A percentile compares a stretch with the other conserved stretches of the same genome.
phyloP scores from a whole-genome alignment of 2,329 filamentous ascomycete genomes.

The Passalora sequoiae region DNA sequence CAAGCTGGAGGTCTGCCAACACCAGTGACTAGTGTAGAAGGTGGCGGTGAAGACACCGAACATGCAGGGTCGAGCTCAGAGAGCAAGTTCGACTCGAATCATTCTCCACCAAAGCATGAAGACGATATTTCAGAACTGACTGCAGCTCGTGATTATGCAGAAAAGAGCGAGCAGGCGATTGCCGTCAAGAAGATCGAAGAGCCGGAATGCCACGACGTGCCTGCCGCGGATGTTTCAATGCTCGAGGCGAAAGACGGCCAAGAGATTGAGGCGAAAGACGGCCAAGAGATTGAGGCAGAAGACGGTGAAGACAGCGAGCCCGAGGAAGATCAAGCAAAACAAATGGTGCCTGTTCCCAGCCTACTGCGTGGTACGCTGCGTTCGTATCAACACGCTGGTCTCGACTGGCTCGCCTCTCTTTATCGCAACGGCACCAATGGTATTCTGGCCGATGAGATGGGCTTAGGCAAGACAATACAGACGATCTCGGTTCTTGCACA shows the following conservation, averaged over 20 bases:
- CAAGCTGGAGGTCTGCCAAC: conserved; percentile 31
- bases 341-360: conserved; percentile 53
- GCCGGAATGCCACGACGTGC: neutral
- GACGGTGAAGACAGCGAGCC: conserved; percentile 26
- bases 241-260: conserved; percentile 28
- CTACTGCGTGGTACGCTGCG: conserved; percentile 79
- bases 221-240: conserved; percentile 24
- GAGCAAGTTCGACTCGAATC: conserved; percentile 15
- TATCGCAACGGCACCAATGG: conserved; percentile 92
- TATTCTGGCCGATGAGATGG: conserved; percentile 97
- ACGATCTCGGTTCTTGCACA: conserved; percentile 93
- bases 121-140: no score
- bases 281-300: conserved; percentile 2
- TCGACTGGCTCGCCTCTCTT: conserved; percentile 92
- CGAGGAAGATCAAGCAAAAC: conserved; percentile 23
- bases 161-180: neutral
- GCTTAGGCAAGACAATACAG: conserved; percentile 95
- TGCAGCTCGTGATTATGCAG: no score
- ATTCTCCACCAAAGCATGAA: no score
- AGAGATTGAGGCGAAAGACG: neutral
- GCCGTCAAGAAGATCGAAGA: neutral
- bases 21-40: conserved; percentile 31
- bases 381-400: conserved; percentile 93
- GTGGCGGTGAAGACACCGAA: conserved; percentile 21
- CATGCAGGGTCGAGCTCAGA: conserved; percentile 20